Base-by-base conservation (phyloP, 192 early-diverging fungal species). In the Phlyctochytrium bullatum region DNA sequence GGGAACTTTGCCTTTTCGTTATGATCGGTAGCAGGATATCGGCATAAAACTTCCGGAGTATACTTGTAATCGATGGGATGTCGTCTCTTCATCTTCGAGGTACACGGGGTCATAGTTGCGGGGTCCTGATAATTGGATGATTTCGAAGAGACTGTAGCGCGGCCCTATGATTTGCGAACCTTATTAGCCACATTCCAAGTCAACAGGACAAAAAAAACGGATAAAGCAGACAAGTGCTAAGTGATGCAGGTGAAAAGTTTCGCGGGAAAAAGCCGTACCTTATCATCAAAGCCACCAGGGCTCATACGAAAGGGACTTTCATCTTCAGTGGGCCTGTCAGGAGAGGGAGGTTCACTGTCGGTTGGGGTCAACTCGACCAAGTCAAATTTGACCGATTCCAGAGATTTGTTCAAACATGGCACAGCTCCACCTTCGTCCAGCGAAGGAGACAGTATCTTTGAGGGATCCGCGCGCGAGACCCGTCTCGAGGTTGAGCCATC, bases 41-140 rank as follows among this genome's bases (percentile, higher is more conserved):
- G 34, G 28, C 52, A 69, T 23, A 82, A 60, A 16, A 78, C 54
- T 16, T 67, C 53, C 33, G 73, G 68, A 2, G 53, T 52, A 59
- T 77, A 84, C 35, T 54, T 52, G 64, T 78, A 76, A 2, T 79
- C 69, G 12, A 84, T 27, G 6, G 82, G 82, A 66, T 84, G 82
- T 40, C 30, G 57, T 25, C 60, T 36, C 36, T 63, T 64, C 69
- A 64, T 57, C 58, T 36, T 67, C 28, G 52, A 6, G 28, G 12
- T 28, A 27, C 54, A 57, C 10, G 54, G 54, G 6, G 54, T 57
- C 54, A 57, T 57, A 10, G 54, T 28, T 14, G 54, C 16, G 12
- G 54, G 16, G 16, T 57, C 54, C 12, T 6, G 12, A 10, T 14
- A 25, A 54, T 36, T 34, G 12, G 27, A 28, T 10, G 57, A 17